A percentile compares a stretch with the other conserved stretches of the same genome.
Evolutionary conservation across 2,329 filamentous ascomycete species (phyloP).

Genomic region (Myriosclerotinia duriaeana): DNA sequence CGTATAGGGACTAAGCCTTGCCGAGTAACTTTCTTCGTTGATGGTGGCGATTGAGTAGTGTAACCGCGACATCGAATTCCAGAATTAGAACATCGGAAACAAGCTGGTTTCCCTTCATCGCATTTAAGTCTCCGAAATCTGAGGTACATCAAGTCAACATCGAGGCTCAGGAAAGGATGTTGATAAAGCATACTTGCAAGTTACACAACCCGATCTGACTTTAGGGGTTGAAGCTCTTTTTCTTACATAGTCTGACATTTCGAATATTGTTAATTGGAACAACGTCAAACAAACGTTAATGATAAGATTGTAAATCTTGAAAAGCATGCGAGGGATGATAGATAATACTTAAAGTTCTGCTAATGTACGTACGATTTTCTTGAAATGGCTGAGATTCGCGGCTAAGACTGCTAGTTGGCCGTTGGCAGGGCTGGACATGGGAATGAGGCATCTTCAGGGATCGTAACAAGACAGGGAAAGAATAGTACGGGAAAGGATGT

Average conservation of each 20-base stretch:
- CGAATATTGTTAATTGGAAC: background rate
- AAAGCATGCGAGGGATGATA: background rate
- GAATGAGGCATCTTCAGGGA: background rate
- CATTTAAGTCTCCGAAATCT: slow-evolving; percentile 39
- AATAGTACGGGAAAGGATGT: background rate
- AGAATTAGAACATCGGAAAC: slow-evolving; percentile 34
- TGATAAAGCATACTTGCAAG: slow-evolving; percentile 36
- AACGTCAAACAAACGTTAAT: background rate
- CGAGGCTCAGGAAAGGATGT: background rate
- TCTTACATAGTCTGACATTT: slow-evolving; percentile 19
- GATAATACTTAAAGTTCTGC: background rate
- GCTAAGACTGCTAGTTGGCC: background rate
- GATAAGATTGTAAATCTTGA: background rate
- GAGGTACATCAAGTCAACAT: background rate
- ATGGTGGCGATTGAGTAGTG: slow-evolving; percentile 21
- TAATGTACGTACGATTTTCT: background rate
- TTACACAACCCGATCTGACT: slow-evolving; percentile 19
- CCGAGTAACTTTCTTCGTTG: slow-evolving; percentile 3
- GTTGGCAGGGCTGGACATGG: slow-evolving; percentile 2
- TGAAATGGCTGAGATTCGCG: background rate
- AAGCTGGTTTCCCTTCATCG: slow-evolving; percentile 36
- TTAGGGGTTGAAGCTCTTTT: slow-evolving; percentile 24
- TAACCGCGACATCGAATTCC: slow-evolving; percentile 39
- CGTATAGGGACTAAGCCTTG: slow-evolving; percentile 25
- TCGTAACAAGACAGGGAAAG: background rate